Evolutionary conservation across 768 basidiomycete genomes (phyloP).

Genomic region (Phylloporus rhodoxanthus): DNA sequence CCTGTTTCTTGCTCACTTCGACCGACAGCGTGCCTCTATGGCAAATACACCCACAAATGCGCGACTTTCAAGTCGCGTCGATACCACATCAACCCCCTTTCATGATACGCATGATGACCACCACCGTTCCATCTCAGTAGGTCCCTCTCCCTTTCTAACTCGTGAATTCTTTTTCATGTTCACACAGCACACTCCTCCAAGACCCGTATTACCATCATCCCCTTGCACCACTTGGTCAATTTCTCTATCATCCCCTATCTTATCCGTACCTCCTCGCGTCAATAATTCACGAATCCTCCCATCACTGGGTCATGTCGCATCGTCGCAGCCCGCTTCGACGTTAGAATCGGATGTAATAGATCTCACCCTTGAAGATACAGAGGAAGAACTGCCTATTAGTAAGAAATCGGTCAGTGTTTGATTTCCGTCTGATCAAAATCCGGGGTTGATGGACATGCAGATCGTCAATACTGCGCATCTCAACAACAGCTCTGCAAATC

Average conservation of each 20-base stretch:
- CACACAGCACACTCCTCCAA: slow-evolving; percentile 6
- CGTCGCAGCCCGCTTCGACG: not conserved
- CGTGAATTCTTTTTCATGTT: not conserved
- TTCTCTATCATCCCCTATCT: slow-evolving; percentile 1
- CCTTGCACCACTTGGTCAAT: not conserved
- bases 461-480: not conserved
- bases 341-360: slow-evolving; percentile 14
- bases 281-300: slow-evolving; percentile 2
- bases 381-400: slow-evolving; percentile 12
- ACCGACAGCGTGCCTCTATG: slow-evolving; percentile 11
- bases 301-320: not conserved
- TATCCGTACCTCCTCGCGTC: slow-evolving; percentile 6
- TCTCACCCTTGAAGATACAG: slow-evolving; percentile 21
- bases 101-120: slow-evolving; percentile 1
- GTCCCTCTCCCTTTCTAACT: slow-evolving; percentile 4
- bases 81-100: slow-evolving; percentile 9
- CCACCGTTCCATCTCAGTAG: slow-evolving; percentile 11
- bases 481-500: not conserved
- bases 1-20: slow-evolving; percentile 3
- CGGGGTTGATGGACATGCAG: slow-evolving; percentile 2
- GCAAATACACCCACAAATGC: slow-evolving; percentile 1
- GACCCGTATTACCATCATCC: not conserved
- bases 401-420: slow-evolving; percentile 18
- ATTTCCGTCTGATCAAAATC: slow-evolving; percentile 1
- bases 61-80: slow-evolving; percentile 3